phyloP scores from a whole-genome alignment of 805 yeast genomes.

The Lipomyces sp. region DNA sequence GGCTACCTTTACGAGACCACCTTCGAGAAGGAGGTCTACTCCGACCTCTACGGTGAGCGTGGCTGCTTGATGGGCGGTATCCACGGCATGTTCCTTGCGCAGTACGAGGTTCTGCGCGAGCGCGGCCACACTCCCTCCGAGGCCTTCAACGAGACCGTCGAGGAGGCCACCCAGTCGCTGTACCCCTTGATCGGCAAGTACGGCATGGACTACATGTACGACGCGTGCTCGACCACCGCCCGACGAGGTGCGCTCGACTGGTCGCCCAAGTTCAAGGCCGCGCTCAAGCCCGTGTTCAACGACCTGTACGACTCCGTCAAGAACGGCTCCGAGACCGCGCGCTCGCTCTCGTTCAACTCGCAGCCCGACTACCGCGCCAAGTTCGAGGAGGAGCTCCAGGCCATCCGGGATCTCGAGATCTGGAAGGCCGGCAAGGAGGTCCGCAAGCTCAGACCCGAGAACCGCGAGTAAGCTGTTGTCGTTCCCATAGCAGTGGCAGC shows the following conservation, averaged over 20 bases:
- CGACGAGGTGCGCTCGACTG: conserved; percentile 99
- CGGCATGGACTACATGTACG: conserved; percentile 99
- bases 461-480: conserved; percentile 46
- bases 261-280: conserved; percentile 99
- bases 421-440: conserved; percentile 99
- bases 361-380: conserved; percentile 96
- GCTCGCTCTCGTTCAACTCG: conserved; percentile 98
- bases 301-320: conserved; percentile 92
- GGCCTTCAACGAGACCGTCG: conserved; percentile 99
- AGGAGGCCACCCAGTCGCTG: conserved; percentile 98
- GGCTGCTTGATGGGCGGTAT: conserved; percentile 77
- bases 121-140: conserved; percentile 99
- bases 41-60: conserved; percentile 99
- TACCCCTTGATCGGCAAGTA: conserved; percentile 98
- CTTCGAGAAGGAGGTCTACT: conserved; percentile 97
- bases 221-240: conserved; percentile 99
- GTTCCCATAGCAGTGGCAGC: too few species aligned
- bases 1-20: conserved; percentile 99
- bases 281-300: conserved; percentile 97
- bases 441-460: conserved; percentile 99
- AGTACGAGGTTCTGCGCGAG: conserved; percentile 99
- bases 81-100: conserved; percentile 99
- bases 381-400: conserved; percentile 88
- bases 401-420: conserved; percentile 97
- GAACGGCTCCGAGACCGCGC: conserved; percentile 96